Evolutionary conservation across 2,329 filamentous ascomycete species (phyloP), one percentile per base, ranked within the genome.

Genomic region (Xylariales sp.): DNA sequence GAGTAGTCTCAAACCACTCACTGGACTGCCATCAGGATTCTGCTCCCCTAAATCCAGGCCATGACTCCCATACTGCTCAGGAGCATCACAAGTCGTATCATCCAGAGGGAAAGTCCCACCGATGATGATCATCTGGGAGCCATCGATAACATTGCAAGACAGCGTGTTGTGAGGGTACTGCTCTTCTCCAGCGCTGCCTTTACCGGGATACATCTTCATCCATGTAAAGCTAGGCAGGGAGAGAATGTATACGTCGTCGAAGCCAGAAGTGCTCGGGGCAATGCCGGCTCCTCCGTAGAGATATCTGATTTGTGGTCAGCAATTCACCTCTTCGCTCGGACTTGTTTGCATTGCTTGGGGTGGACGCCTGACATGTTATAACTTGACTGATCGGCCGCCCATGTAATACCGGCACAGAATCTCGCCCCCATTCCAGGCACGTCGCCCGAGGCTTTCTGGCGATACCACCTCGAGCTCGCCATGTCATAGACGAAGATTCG

Each of bases 191-290:
- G n/a, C n/a, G 11, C 56, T 54, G 42, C 67, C 61, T 35, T 53
- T 52, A 33, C 58, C 59, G 10, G 70, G 71, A 42, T 69, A 75
- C 49, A 71, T 66, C 47, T 74, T 76, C 47, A 81, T 74, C 80
- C 80, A 84, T 3, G 66, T 74, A 57, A 84, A 84, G 2, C 76
- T 74, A 1, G 80, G 80, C 12, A 84, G 63, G 6, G 73, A 71
- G 15, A 84, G 65, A 41, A 83, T 74, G 51, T 80, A 84, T 41
- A 76, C 68, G 59, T 84, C 79, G 51, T 82, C 76, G 51, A 69
- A 82, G 16, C 75, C 78, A 11, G 67, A 61, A 0, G 65, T 64
- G 27, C 71, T 60, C 3, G 59, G 54, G 2, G 66, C 63, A 40
- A 76, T 68, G 6, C 69, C 69, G 18, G 68, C 64, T 12, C 80